Evolutionary conservation across 78 protist species (phyloP), one percentile per base, ranked within the genome.

Genomic region (Dictyostelium purpureum): DNA sequence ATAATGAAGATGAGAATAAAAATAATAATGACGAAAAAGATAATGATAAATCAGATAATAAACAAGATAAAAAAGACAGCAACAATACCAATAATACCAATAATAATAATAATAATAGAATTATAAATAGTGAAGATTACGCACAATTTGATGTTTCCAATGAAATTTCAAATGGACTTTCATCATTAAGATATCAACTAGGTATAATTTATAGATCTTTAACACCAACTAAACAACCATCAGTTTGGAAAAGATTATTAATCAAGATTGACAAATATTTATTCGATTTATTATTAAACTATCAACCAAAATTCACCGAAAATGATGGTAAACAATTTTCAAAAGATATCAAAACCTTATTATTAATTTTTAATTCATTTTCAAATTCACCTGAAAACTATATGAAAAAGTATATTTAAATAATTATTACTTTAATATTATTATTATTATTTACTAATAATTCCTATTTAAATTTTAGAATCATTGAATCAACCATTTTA

Each of bases 271-370:
- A 85, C 18, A n/a, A 56, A 26, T 45, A 85, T 73, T 21, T 85
- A 61, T 85, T 73, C 19, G n/a, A 61, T 16, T 47, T 73, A 21
- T 33, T 85, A 16, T 16, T 73, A 21, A 73, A 47, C n/a, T 57
- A 47, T 59, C 47, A 31, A 35, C 35, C 65, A 18, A 56, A 74
- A 42, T 61, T 70, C n/a, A 85, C 66, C 0, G 47, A 66, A 26
- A 40, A 31, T 38, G 92, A 85, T 73, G 77, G 79, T 7, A 42
- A 56, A 14, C 80, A 73, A 47, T 61, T 85, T 63, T 56, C 74
- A 1, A 85, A 85, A 52, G 92, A 85, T 73, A 74, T 85, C 11
- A 85, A 59, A 9, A 85, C 92, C 2, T 33, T 75, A 42, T 85
- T 85, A 0, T 31, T 85, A 31, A 70, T 85, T 2, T 85, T 85